Evolutionary conservation across 352 stramenopile genomes (phyloP).

Genomic region (Phytophthora meadii): DNA sequence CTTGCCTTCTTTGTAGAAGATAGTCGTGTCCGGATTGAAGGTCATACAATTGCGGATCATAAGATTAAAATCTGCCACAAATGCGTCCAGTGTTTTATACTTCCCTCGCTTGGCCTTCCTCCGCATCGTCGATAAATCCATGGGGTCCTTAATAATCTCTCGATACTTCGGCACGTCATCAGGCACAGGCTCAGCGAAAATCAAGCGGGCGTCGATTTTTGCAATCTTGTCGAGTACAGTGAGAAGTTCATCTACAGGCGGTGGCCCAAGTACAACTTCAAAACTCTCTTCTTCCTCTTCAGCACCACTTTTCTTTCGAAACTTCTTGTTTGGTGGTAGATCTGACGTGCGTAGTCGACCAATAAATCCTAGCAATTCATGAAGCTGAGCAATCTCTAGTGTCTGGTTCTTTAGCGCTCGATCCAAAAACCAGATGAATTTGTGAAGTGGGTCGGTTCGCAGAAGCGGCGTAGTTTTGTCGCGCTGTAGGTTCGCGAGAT

Average conservation of each 20-base stretch:
- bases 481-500: constrained; percentile 83
- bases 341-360: constrained; percentile 75
- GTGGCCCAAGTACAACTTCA: constrained; percentile 78
- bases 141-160: constrained; percentile 85
- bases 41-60: constrained; percentile 91
- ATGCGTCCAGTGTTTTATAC: constrained; percentile 85
- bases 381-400: constrained; percentile 68
- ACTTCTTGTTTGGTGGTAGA: constrained; percentile 78
- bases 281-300: constrained; percentile 86
- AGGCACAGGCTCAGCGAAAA: constrained; percentile 87
- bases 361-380: constrained; percentile 76
- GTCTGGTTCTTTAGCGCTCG: constrained; percentile 80
- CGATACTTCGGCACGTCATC: constrained; percentile 87
- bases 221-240: constrained; percentile 82
- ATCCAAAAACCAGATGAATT: constrained; percentile 91
- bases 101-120: constrained; percentile 81
- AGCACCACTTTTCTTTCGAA: constrained; percentile 67
- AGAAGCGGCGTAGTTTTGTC: constrained; percentile 78
- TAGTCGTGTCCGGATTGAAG: constrained; percentile 86
- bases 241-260: constrained; percentile 74
- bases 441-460: constrained; percentile 82
- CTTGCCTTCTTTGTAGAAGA: constrained; percentile 91
- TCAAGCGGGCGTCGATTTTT: constrained; percentile 75
- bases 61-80: constrained; percentile 81
- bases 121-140: constrained; percentile 88